Conservation (phyloP, 106 monocot species). For the Gastrodia elata region DNA sequence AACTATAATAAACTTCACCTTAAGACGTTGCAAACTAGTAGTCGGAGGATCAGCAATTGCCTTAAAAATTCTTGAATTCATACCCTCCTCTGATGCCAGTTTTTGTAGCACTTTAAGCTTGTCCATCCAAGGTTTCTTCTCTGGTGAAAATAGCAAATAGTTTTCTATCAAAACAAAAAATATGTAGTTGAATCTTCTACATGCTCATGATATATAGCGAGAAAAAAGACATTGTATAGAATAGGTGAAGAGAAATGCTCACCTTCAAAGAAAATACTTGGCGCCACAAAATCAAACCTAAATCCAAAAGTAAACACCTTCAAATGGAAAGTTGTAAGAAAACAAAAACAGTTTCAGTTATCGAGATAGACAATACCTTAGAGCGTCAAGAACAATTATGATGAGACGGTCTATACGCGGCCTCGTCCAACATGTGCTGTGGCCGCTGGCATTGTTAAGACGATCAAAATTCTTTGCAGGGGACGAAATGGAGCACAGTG, state of each 20-base stretch:
- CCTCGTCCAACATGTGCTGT: conserved; percentile 47
- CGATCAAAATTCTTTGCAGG: neutral
- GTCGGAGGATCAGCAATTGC: conserved; percentile 96
- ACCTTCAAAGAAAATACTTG: conserved; percentile 79
- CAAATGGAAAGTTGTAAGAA: neutral
- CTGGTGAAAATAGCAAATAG: conserved; percentile 22
- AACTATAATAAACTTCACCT: conserved; percentile 33
- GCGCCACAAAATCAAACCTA: conserved; percentile 88
- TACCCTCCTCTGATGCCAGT: conserved; percentile 30
- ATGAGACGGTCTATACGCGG: conserved; percentile 76
- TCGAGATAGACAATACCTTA: conserved; percentile 31
- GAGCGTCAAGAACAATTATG: conserved; percentile 84
- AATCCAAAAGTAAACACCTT: neutral
- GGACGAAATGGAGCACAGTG: conserved; percentile 24
- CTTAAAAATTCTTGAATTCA: conserved; percentile 81
- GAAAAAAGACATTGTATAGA: neutral
- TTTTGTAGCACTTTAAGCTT: conserved; percentile 68
- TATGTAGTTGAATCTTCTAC: neutral
- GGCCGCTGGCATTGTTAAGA: neutral
- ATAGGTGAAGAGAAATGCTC: neutral
- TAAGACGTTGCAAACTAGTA: conserved; percentile 83
- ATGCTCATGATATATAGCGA: neutral
- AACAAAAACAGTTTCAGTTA: neutral
- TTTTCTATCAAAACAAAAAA: neutral
- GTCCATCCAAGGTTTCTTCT: conserved; percentile 91